Conservation (phyloP, 805 yeast species). For the Yarrowia divulgata region DNA sequence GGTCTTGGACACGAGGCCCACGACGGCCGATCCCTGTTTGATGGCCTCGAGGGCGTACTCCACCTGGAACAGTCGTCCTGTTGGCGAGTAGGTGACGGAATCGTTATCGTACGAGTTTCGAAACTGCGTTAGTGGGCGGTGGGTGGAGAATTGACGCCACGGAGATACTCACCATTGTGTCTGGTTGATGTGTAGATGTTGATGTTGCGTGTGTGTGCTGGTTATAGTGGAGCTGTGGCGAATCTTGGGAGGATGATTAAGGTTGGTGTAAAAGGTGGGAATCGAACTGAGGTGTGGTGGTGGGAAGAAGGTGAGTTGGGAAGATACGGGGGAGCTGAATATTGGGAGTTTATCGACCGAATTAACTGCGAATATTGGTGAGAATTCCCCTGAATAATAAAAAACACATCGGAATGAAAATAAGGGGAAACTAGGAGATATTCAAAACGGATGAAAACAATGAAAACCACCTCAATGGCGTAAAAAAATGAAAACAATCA, state of each 20-base stretch:
- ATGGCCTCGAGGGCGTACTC: constrained; percentile 94
- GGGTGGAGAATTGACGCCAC: background rate
- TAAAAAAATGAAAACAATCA: too few species aligned
- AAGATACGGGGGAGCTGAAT: background rate
- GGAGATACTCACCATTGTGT: constrained; percentile 27
- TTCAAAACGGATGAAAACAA: too few species aligned
- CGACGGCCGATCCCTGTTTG: constrained; percentile 97
- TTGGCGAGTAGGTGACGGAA: constrained; percentile 95
- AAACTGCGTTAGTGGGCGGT: constrained; percentile 57
- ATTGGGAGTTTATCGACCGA: background rate
- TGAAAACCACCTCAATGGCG: too few species aligned
- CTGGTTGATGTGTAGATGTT: constrained; percentile 10
- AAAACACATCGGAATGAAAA: too few species aligned
- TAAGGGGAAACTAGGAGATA: too few species aligned
- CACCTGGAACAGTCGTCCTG: constrained; percentile 87
- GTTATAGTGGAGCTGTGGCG: background rate
- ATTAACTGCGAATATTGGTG: too few species aligned
- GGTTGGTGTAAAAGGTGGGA: background rate
- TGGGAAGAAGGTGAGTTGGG: background rate
- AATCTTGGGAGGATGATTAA: constrained; percentile 8
- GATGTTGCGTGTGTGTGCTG: background rate
- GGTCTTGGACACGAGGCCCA: constrained; percentile 84
- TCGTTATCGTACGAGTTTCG: constrained; percentile 99
- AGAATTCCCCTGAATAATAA: too few species aligned
- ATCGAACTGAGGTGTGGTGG: background rate